Evolutionary conservation across 139 green algal species (phyloP), one percentile per base, ranked within the genome.

Genomic region (Picochlorum sp.): DNA sequence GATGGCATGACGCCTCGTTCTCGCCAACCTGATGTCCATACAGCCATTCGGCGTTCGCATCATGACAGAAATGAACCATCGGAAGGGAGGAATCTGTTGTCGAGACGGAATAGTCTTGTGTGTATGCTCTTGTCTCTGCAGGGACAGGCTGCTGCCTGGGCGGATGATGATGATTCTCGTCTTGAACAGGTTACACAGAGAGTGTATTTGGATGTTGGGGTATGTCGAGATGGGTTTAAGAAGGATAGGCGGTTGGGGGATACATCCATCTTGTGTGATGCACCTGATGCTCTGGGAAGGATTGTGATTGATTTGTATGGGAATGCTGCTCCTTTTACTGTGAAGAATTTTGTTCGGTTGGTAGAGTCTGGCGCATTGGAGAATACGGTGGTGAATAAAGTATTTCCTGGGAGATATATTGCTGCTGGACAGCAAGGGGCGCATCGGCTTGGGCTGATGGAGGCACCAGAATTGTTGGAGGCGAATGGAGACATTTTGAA

Each of bases 251-350:
- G 56, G 3, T 68, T 89, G 14, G 83, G 83, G 0, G 77, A 85
- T 64, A 79, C 71, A 28, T 70, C 69, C 7, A 74, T 81, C 11
- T 74, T 64, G 20, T 82, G 58, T 62, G 37, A 1, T 20, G 61
- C 81, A 1, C 70, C 78, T 15, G 51, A 69, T 47, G 68, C 75
- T 2, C 23, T 79, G 16, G 82, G 82, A 0, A 64, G 65, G 9
- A 71, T 89, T 3, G 68, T 83, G 9, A 72, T 89, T 45, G 80
- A 78, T 9, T 64, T 89, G 45, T 89, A 89, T 28, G 81, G 82
- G 50, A 75, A 75, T 3, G 49, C 61, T 4, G 78, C 74, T 1
- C 76, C 74, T 5, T 58, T 44, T 38, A 87, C 72, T 9, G 75
- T 82, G 9, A 57, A 56, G 4, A 89, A 81, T 58, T 78, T 89